phyloP scores from a whole-genome alignment of 805 yeast species.

The Kodamaea leandrae region DNA sequence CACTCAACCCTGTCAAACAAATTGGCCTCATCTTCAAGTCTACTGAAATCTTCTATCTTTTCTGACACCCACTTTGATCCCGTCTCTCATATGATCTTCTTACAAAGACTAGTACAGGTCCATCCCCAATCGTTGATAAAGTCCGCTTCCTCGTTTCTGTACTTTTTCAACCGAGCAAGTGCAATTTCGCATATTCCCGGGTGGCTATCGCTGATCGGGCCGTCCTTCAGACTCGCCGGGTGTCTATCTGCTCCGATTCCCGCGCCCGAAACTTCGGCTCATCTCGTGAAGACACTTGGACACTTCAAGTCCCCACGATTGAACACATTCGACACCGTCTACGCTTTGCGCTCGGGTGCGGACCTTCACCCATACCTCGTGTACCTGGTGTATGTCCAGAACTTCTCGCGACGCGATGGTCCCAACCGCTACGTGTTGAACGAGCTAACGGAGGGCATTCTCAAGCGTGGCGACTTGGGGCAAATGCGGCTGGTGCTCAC shows the following conservation, averaged over 20 bases:
- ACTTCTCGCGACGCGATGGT: slow-evolving; percentile 4
- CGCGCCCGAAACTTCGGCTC: not conserved
- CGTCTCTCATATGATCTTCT: slow-evolving; percentile 7
- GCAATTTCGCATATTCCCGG: slow-evolving; percentile 10
- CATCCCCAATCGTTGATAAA: not conserved
- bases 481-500: slow-evolving; percentile 6
- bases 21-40: too few species aligned
- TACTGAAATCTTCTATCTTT: too few species aligned
- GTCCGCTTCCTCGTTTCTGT: too few species aligned
- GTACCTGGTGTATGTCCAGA: slow-evolving; percentile 11
- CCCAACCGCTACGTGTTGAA: slow-evolving; percentile 13
- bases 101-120: slow-evolving; percentile 6
- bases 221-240: slow-evolving; percentile 2
- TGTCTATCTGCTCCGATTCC: slow-evolving; percentile 3
- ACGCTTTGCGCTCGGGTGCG: slow-evolving; percentile 7
- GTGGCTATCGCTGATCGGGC: slow-evolving; percentile 11
- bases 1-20: too few species aligned
- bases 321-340: slow-evolving; percentile 12
- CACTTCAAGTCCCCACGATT: slow-evolving; percentile 1
- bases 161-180: not conserved
- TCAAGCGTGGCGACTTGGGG: not conserved
- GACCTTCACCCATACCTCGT: slow-evolving; percentile 8
- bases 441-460: slow-evolving; percentile 9
- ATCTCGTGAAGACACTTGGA: not conserved
- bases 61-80: not conserved